Conservation (phyloP, 495 filamentous ascomycete genomes). For the Parathielavia appendiculata region DNA sequence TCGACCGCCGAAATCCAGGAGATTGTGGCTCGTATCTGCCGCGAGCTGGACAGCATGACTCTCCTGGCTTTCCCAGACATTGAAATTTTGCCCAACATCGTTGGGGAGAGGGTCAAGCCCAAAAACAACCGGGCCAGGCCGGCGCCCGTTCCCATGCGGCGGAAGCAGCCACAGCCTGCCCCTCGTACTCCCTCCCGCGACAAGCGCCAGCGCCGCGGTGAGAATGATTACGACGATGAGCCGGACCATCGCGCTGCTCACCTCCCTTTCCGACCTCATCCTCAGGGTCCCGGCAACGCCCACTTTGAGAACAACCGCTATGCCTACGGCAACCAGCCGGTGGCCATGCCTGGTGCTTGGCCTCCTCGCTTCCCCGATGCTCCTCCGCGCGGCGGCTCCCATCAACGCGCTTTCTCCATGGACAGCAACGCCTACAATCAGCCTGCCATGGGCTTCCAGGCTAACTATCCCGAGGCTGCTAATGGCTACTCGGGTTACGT, state of each 20-base stretch:
- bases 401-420: conserved; percentile 6
- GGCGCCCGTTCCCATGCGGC: no score
- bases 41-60: conserved; percentile 27
- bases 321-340: no score
- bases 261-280: not conserved
- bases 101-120: conserved; percentile 15
- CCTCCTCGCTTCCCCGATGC: not conserved
- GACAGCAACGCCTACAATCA: not conserved
- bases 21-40: conserved; percentile 34
- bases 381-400: not conserved
- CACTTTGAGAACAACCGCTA: no score
- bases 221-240: not conserved
- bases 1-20: conserved; percentile 34
- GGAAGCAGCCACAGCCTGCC: not conserved
- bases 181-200: not conserved
- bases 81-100: conserved; percentile 59
- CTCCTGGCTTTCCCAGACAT: conserved; percentile 55
- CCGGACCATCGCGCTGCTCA: not conserved
- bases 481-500: not conserved
- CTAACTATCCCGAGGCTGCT: not conserved
- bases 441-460: not conserved
- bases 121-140: conserved; percentile 13
- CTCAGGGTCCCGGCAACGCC: no score
- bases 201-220: not conserved
- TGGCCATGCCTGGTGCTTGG: no score